Evolutionary conservation across 441 rosid genomes (phyloP), one percentile per base, ranked within the genome.

Genomic region (Croton setiger): DNA sequence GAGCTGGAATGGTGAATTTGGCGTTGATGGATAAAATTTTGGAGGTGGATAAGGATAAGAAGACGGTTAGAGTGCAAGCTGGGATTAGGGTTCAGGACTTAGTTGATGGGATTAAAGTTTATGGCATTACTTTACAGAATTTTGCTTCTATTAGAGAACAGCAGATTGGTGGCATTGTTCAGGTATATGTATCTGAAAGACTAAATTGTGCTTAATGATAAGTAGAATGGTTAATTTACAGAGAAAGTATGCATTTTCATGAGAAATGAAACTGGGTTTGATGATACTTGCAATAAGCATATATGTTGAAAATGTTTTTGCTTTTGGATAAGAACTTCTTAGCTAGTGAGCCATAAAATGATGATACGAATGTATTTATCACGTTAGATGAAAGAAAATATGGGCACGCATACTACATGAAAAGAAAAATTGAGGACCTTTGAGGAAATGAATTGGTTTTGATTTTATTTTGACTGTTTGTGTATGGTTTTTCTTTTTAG

Each of bases 131-230:
- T 73, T 85, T 90, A 70, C 96, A 94, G 87, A 94, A 92, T 74
- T 92, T 90, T 67, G 96, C 98, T 4, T 94, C 97, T 72, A 94
- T 92, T 68, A 84, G 98, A 81, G 98, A 92, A 80, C 99, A 90
- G 85, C 98, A 94, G 81, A 88, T 94, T 79, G 98, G 98, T 77
- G 99, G 99, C 76, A 90, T 95, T 80, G 71, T 94, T 76, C 90
- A 86, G 94, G 90, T 13, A 6, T 51, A 4, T 51, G 5, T 21
- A 20, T 53, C 3, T 44, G 41, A 7, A 10, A 53, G 52, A 15
- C 1, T 47, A 47, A 13, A 47, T 47, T 5, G 15, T 17, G 8
- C 52, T 47, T 47, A 15, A 17, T 15, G 18, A 47, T 47, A 4
- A 13, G 41, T 7, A 37, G 41, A 37, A 37, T 37, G 41, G 5